A percentile compares a stretch with the other conserved stretches of the same genome.
Evolutionary conservation across 768 basidiomycete species (phyloP).

Genomic region (Plicaturopsis crispa): DNA sequence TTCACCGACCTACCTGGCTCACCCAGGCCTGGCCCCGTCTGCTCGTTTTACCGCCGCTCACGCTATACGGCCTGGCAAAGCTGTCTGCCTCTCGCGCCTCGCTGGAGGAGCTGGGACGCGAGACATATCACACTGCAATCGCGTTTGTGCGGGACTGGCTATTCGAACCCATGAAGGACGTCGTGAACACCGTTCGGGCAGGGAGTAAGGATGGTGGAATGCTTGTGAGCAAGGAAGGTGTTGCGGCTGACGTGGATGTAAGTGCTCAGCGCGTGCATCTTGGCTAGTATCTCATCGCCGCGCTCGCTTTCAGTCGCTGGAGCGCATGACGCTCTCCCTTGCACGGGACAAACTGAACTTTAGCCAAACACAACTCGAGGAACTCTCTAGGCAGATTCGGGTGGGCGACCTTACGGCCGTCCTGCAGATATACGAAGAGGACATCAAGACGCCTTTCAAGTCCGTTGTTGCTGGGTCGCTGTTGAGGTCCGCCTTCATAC

Average conservation of each 20-base stretch:
- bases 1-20: slow-evolving; percentile 62
- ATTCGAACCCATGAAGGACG: slow-evolving; percentile 75
- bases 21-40: slow-evolving; percentile 78
- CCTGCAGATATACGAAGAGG: slow-evolving; percentile 82
- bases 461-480: slow-evolving; percentile 77
- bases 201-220: slow-evolving; percentile 71
- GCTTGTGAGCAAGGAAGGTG: slow-evolving; percentile 74
- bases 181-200: slow-evolving; percentile 75
- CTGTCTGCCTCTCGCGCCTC: slow-evolving; percentile 55
- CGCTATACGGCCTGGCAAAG: slow-evolving; percentile 40
- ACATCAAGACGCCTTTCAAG: slow-evolving; percentile 81
- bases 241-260: slow-evolving; percentile 81
- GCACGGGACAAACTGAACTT: slow-evolving; percentile 76
- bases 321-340: slow-evolving; percentile 86
- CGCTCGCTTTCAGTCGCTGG: slow-evolving; percentile 55
- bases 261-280: slow-evolving; percentile 20
- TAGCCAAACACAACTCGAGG: slow-evolving; percentile 51
- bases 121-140: slow-evolving; percentile 55
- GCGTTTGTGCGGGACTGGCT: slow-evolving; percentile 82
- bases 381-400: slow-evolving; percentile 57
- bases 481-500: slow-evolving; percentile 80
- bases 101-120: slow-evolving; percentile 45
- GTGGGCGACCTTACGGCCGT: slow-evolving; percentile 84
- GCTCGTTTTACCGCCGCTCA: slow-evolving; percentile 66
- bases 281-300: slow-evolving; percentile 1